A percentile compares a stretch with the other conserved stretches of the same genome.
These are phyloP conservation scores for Arabis alpina DNA, from an alignment of 345 rosid genomes.

Conservation along the genomic window DNA sequence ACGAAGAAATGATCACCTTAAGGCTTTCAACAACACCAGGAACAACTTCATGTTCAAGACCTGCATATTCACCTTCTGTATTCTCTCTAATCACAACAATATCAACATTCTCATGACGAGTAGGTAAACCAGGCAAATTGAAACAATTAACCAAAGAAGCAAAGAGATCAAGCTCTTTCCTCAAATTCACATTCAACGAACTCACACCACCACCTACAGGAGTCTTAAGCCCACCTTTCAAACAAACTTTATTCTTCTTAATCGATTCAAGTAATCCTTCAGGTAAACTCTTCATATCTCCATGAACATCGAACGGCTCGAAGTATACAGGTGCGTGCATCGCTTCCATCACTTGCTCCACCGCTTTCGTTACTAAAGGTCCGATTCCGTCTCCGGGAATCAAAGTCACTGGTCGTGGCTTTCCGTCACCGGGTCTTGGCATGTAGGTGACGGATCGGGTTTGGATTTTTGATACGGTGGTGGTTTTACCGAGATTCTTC, in stretches of 20 bases:
- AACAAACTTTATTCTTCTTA: slow-evolving; percentile 93
- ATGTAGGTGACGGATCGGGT: slow-evolving; percentile 91
- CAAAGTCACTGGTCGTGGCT: slow-evolving; percentile 80
- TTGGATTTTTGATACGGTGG: slow-evolving; percentile 31
- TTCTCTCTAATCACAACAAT: slow-evolving; percentile 96
- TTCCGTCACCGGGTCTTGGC: slow-evolving; percentile 97
- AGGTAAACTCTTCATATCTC: slow-evolving; percentile 87
- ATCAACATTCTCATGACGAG: slow-evolving; percentile 86
- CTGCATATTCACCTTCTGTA: slow-evolving; percentile 94
- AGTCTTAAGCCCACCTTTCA: slow-evolving; percentile 87
- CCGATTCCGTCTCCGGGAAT: slow-evolving; percentile 97
- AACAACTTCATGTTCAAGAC: slow-evolving; percentile 94
- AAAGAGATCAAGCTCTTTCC: slow-evolving; percentile 89
- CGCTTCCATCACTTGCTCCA: slow-evolving; percentile 90
- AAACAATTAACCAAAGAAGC: slow-evolving; percentile 91
- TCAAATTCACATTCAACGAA: slow-evolving; percentile 72
- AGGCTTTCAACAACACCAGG: slow-evolving; percentile 98
- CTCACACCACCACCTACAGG: slow-evolving; percentile 94
- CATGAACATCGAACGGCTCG: slow-evolving; percentile 79
- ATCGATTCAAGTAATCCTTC: slow-evolving; percentile 89
- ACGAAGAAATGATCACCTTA: slow-evolving; percentile 53
- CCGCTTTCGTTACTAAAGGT: slow-evolving; percentile 88
- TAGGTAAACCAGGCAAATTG: slow-evolving; percentile 81
- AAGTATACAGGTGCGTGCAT: slow-evolving; percentile 96
- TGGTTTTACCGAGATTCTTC: slow-evolving; percentile 43